Conservation (phyloP, 139 green algal genomes). For the Ettlia oleoabundans region DNA sequence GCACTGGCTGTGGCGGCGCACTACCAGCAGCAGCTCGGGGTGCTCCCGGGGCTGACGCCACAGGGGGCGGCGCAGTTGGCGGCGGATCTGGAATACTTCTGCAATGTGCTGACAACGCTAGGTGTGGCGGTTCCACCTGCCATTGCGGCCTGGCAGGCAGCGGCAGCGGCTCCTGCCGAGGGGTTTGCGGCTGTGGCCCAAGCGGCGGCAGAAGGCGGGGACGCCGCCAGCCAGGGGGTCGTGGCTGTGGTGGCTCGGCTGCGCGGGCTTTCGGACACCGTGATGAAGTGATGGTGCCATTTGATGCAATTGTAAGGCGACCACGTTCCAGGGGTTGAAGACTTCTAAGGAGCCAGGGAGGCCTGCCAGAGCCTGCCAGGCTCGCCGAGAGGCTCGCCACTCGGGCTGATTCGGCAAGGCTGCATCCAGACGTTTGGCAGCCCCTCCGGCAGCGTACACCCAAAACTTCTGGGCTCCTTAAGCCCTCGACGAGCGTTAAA, state of each 20-base stretch:
- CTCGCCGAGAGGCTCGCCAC: too few species aligned
- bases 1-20: slow-evolving; percentile 29
- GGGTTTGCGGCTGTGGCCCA: slow-evolving; percentile 23
- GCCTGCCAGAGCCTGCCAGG: too few species aligned
- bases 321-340: too few species aligned
- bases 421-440: too few species aligned
- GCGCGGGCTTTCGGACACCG: neutral
- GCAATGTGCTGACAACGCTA: slow-evolving; percentile 90
- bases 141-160: slow-evolving; percentile 75
- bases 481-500: too few species aligned
- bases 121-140: slow-evolving; percentile 67
- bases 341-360: too few species aligned
- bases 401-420: too few species aligned
- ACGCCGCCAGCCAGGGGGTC: slow-evolving; percentile 15
- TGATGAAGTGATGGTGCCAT: neutral
- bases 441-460: too few species aligned
- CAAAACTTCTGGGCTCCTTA: too few species aligned
- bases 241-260: slow-evolving; percentile 50
- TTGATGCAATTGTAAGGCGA: neutral
- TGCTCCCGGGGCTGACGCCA: slow-evolving; percentile 52
- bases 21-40: slow-evolving; percentile 58
- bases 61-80: slow-evolving; percentile 82
- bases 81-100: slow-evolving; percentile 95
- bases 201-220: slow-evolving; percentile 40
- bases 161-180: slow-evolving; percentile 23